Base-by-base conservation (phyloP, 1,139 yeast genomes). In the Nakaseomyces nivariensis region DNA sequence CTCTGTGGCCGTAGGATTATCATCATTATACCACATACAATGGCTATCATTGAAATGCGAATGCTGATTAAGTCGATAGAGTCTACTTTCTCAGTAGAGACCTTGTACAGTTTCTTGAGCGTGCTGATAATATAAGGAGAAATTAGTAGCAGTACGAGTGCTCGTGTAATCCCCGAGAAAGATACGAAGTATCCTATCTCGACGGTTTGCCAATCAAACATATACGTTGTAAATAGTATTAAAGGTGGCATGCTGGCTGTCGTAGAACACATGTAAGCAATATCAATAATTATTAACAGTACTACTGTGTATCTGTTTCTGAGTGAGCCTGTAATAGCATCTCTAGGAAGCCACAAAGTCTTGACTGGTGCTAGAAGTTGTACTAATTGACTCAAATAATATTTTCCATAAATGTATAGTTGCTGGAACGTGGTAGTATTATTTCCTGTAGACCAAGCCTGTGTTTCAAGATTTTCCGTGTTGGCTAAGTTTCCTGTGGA, bases 151-250 rank as follows among this genome's bases (percentile, higher is more conserved):
- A 79, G 61, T 0, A 72, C 68, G 0, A 68, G 22, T 0, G 77
- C 71, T 48, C 75, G 67, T 5, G 77, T 65, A 1, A 77, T 56
- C 48, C 86, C 83, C 1, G 75, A 57, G 1, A 75, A 52, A 0
- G 89, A 78, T 52, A 85, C 64, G 51, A 77, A 73, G 51, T 74
- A 73, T 6, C 90, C 87, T 32, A 82, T 67, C 46, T 76, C 75
- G 4, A 69, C 73, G n/a, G 85, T 73, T 1, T 69, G 67, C 87
- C 92, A 82, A 26, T 72, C 58, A 63, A 79, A 85, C 41, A 60
- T 63, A 60, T 73, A 78, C 36, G 82, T 76, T 0, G 83, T 77
- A 58, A 79, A 85, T 34, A 86, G 68, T 1, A 82, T 63, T 24
- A 76, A 54, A 0, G 82, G 67, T 25, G 76, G 75, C 6, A 74